Conservation (phyloP, 2,329 filamentous ascomycete species). For the Colletotrichum viniferum region DNA sequence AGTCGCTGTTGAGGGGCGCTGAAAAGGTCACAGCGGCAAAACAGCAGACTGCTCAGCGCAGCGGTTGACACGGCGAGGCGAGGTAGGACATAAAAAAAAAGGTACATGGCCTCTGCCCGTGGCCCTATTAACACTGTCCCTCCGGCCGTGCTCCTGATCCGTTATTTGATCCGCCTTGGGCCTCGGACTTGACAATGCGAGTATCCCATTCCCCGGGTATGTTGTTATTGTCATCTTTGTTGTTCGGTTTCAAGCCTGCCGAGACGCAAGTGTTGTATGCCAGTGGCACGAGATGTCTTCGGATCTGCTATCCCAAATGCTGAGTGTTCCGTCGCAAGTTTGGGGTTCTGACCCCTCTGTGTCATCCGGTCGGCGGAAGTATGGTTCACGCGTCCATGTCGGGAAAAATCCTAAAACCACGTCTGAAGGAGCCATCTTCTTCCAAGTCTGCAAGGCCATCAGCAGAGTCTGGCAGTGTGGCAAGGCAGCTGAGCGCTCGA, state of each 20-base stretch:
- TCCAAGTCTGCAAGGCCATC: neutral
- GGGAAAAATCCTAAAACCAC: neutral
- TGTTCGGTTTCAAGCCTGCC: neutral
- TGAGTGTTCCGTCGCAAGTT: neutral
- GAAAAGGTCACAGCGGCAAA: neutral
- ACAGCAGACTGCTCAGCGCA: neutral
- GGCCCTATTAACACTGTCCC: conserved; percentile 4
- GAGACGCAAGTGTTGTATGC: neutral
- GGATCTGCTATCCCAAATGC: neutral
- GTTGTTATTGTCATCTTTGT: conserved; percentile 11
- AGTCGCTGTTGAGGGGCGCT: neutral
- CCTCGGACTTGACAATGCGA: conserved; percentile 11
- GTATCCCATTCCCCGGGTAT: neutral
- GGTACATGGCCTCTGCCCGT: neutral
- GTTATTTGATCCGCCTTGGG: conserved; percentile 5
- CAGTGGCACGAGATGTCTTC: neutral
- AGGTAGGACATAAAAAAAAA: neutral
- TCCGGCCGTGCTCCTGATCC: conserved; percentile 15
- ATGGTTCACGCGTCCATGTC: neutral
- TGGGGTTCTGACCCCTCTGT: neutral
- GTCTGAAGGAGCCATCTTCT: neutral
- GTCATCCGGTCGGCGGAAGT: conserved; percentile 8
- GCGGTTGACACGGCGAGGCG: conserved; percentile 1
- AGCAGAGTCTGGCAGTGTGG: neutral
- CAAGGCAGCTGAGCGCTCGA: neutral